Base-by-base conservation (phyloP, 83 land plant species). In the Isoetes engelmannii region DNA sequence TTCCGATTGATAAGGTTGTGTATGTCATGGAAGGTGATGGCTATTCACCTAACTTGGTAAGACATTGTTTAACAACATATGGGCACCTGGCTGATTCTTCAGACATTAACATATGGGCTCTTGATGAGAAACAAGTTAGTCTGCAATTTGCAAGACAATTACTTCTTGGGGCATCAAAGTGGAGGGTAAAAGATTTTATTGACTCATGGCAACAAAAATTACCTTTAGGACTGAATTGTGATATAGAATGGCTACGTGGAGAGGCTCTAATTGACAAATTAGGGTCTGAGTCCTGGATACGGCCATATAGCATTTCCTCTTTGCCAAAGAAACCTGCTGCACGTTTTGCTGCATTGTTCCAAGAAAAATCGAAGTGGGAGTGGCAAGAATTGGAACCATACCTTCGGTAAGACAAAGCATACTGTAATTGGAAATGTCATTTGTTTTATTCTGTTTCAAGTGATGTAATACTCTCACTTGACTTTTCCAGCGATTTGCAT, bases 361-460 rank as follows among this genome's bases (percentile, higher is more conserved):
- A 56, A 55, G 90, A 86, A 48, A 81, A 84, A 61, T 64, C 82
- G 51, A 90, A 80, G 72, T 94, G 99, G 99, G 87, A 91, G 61
- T 82, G 90, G 93, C 82, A 88, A 65, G 91, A 94, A 73, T 67
- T 94, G 59, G 86, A 91, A 79, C 97, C 99, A 41, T 94, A 86
- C 50, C 70, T 94, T 69, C 82, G 97, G 98, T 93, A 49, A 53
- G 15, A 3, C 9, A 44, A 7, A 69, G 60, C 8, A 19, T 18
- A 37, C 37, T 28, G 37, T 28, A 28, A 28, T 44, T 54, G 46
- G 18, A 54, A 10, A 13, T 70, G 43, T 68, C 69, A 19, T 45
- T n/a, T 69, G 18, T 45, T 69, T 51, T 44, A 65, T 4, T 43
- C 41, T 42, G 7, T 69, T 4, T 4, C 5, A 74, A 17, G 45